These are phyloP conservation scores for Cladorrhinum sp. DNA, from an alignment of 2,329 filamentous ascomycete species.

Conservation along the genomic window DNA sequence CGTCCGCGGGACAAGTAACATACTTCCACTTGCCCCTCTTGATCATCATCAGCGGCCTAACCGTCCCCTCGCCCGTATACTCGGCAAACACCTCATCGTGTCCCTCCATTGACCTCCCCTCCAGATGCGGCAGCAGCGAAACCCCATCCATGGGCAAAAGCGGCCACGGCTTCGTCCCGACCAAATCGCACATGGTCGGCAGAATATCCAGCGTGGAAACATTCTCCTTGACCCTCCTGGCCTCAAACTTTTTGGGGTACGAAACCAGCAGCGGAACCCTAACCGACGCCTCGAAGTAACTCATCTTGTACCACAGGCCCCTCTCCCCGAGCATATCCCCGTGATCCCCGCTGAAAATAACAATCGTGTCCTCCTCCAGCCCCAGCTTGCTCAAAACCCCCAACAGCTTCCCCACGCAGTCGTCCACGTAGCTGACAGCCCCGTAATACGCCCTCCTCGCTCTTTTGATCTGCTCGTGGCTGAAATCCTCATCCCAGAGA, in stretches of 20 bases:
- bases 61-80: conserved; percentile 90
- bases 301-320: conserved; percentile 97
- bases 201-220: conserved; percentile 90
- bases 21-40: conserved; percentile 88
- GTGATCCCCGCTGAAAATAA: conserved; percentile 91
- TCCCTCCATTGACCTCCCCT: conserved; percentile 51
- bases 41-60: conserved; percentile 92
- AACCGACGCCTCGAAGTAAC: conserved; percentile 87
- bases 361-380: conserved; percentile 79
- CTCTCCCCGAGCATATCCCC: conserved; percentile 95
- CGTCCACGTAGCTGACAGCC: conserved; percentile 89
- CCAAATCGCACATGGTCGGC: conserved; percentile 81
- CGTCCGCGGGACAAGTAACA: conserved; percentile 78
- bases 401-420: conserved; percentile 82
- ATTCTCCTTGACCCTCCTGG: conserved; percentile 75
- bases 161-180: conserved; percentile 65
- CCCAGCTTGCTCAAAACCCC: conserved; percentile 74
- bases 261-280: conserved; percentile 85
- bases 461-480: conserved; percentile 79
- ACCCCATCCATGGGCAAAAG: conserved; percentile 81
- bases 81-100: conserved; percentile 90
- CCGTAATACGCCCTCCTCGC: conserved; percentile 89
- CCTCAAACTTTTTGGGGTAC: conserved; percentile 70
- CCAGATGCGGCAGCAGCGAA: conserved; percentile 75
- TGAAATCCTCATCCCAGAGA: conserved; percentile 78